Evolutionary conservation across 2,329 filamentous ascomycete genomes (phyloP).

Genomic region (Talaromyces sp.): DNA sequence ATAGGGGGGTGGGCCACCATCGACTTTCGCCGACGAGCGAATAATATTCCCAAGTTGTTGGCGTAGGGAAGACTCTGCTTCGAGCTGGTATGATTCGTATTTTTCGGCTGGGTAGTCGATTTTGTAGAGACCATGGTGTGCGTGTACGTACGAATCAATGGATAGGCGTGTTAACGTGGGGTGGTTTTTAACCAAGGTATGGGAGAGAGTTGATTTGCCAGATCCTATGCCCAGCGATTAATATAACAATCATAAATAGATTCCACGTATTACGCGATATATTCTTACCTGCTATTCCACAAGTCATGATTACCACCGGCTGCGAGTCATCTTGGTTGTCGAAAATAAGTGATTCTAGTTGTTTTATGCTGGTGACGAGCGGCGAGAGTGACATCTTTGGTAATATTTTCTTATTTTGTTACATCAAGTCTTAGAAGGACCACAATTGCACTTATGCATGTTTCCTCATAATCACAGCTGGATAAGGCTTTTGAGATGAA

Average conservation of each 20-base stretch:
- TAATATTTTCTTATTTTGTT: background rate
- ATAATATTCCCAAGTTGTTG: background rate
- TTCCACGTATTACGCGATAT: background rate
- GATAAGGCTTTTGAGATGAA: background rate
- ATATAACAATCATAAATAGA: background rate
- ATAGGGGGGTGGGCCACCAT: conserved; percentile 1
- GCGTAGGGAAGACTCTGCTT: conserved; percentile 7
- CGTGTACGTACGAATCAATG: conserved; percentile 12
- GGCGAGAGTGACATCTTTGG: background rate
- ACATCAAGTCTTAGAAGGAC: no score
- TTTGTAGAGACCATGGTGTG: conserved; percentile 9
- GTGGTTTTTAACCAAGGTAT: conserved; percentile 11
- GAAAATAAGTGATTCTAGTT: background rate
- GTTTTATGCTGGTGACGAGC: background rate
- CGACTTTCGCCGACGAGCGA: background rate
- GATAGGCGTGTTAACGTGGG: conserved; percentile 12
- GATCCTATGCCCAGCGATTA: conserved; percentile 2
- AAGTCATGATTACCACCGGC: background rate
- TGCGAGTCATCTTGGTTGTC: background rate
- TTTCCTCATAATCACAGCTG: background rate
- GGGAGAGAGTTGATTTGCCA: conserved; percentile 13
- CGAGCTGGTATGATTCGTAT: conserved; percentile 11
- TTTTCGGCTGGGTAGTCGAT: conserved; percentile 10
- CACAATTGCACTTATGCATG: background rate
- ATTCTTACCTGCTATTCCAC: background rate